phyloP scores from a whole-genome alignment of 441 rosid genomes.

The Codiaeum variegatum region DNA sequence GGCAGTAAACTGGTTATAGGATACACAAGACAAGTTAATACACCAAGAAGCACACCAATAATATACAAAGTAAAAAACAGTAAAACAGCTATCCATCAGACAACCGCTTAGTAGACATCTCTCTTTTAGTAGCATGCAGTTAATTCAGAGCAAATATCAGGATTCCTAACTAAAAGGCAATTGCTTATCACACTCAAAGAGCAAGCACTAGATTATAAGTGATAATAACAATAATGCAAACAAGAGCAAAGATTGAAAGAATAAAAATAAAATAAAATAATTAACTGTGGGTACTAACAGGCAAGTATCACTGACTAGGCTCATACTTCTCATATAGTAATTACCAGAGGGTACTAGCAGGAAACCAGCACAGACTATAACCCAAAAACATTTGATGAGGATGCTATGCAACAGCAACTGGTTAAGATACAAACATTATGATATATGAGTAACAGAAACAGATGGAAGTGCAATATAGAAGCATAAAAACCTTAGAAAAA shows the following conservation, averaged over 20 bases:
- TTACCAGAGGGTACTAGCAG: background rate
- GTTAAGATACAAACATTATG: background rate
- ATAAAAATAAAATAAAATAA: background rate
- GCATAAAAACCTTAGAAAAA: conserved; percentile 56
- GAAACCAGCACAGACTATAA: background rate
- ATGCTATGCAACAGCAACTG: background rate
- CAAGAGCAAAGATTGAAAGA: background rate
- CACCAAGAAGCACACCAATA: background rate
- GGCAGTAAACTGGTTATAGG: conserved; percentile 60
- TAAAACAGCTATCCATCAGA: background rate
- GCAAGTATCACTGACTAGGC: background rate
- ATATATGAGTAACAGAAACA: background rate
- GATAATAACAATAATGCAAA: background rate
- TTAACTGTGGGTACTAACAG: background rate
- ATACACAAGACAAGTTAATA: conserved; percentile 6
- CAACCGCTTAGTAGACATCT: background rate
- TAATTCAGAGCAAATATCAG: background rate
- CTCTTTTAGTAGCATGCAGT: background rate
- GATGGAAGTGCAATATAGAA: background rate
- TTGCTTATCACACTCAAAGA: conserved; percentile 4
- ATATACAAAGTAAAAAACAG: conserved; percentile 3
- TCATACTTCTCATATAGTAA: background rate
- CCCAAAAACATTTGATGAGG: background rate
- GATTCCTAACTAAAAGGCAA: background rate
- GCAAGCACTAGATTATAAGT: background rate